Conservation (phyloP, 1,139 yeast genomes). For the Geotrichum reessii region DNA sequence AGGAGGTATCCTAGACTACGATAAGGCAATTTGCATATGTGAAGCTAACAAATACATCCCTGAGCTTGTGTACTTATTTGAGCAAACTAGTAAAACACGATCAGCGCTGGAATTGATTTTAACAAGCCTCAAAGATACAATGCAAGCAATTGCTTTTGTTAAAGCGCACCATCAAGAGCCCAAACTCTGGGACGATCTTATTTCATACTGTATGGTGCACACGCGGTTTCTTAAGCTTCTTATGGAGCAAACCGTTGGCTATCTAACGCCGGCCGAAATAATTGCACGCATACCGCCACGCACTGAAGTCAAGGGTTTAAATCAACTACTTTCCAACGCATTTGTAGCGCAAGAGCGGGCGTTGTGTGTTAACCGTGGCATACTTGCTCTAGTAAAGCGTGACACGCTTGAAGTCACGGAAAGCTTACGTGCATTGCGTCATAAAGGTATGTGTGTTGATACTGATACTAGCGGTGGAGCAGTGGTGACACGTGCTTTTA, state of each 20-base stretch:
- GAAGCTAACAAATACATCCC: slow-evolving; percentile 48
- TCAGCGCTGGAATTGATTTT: slow-evolving; percentile 72
- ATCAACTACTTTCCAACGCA: slow-evolving; percentile 55
- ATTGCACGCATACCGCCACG: slow-evolving; percentile 58
- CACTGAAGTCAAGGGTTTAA: slow-evolving; percentile 59
- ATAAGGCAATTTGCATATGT: slow-evolving; percentile 59
- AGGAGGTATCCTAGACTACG: slow-evolving; percentile 45
- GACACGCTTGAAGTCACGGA: slow-evolving; percentile 49
- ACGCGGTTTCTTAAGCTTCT: slow-evolving; percentile 72
- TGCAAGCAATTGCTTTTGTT: slow-evolving; percentile 75
- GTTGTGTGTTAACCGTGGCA: slow-evolving; percentile 50
- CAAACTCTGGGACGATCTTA: slow-evolving; percentile 72
- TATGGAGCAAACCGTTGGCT: slow-evolving; percentile 40
- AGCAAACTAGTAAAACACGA: slow-evolving; percentile 73
- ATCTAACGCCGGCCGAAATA: slow-evolving; percentile 64
- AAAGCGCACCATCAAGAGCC: slow-evolving; percentile 55
- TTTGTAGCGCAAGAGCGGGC: slow-evolving; percentile 60
- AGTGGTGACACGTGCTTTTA: slow-evolving; percentile 10
- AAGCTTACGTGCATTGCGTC: slow-evolving; percentile 37
- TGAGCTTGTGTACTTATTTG: slow-evolving; percentile 75
- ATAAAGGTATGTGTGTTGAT: slow-evolving; percentile 44
- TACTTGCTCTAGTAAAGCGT: slow-evolving; percentile 55
- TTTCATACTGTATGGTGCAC: slow-evolving; percentile 63
- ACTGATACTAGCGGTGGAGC: neutral
- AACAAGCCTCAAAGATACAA: slow-evolving; percentile 69